Base-by-base conservation (phyloP, 2,329 filamentous ascomycete genomes). In the Neonectria sp. region DNA sequence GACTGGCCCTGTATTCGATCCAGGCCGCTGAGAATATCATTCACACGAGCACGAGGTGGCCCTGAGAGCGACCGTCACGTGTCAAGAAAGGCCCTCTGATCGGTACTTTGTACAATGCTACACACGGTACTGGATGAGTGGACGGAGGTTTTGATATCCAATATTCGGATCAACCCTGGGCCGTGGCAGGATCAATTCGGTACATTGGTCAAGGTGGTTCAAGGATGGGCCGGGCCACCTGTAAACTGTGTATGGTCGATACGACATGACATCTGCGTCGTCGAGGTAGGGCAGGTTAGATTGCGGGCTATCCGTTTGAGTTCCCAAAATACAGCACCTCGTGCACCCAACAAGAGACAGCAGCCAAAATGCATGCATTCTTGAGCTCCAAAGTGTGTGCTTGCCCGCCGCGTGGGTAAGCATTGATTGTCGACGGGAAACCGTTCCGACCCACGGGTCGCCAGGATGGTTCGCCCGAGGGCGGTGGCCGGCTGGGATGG, bases 201-300 rank as follows among this genome's bases (percentile, higher is more conserved):
- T 61, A 35, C 63, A 63, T 55, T 65, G 37, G 46, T 40, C 58
- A 37, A 59, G 46, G 46, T 61, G 62, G 56, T 53, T 53, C 60
- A 63, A 52, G 55, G 53, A 63, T 68, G 62, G 33, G 35, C 33
- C 60, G 53, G 55, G 21, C 58, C 46, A 60, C 56, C 55, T 63
- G 46, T 37, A 60, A 69, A 37, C 43, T 24, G 49, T 17, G 31
- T 52, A 58, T 68, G 59, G 58, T 51, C 53, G 63, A 67, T 71
- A 72, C 72, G 55, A 65, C 73, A 75, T 68, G 70, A 17, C 60
- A 67, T 65, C 64, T 72, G 73, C 63, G 55, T 69, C 68, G 66
- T 71, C 73, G 65, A 67, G 46, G 72, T 72, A 53, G 56, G 62
- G 69, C 65, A 71, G 63, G 49, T 51, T 58, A 65, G 55, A 60